These are phyloP conservation scores for Trichosporon sp. DNA, from an alignment of 1,284 basidiomycete species.

Conservation along the genomic window DNA sequence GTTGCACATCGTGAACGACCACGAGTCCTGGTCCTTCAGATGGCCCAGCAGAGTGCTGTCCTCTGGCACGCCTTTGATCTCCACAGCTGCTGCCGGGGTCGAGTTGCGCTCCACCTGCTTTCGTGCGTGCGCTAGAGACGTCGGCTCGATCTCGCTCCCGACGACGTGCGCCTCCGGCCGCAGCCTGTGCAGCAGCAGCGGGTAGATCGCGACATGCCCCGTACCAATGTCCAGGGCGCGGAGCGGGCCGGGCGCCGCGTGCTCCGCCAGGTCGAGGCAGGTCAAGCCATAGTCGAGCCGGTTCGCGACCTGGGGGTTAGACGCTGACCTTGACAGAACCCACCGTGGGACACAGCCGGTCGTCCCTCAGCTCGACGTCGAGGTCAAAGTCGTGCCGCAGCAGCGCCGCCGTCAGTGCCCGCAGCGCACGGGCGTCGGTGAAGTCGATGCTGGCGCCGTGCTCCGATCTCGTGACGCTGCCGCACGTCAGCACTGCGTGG, in stretches of 20 bases:
- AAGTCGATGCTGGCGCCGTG: conserved; percentile 60
- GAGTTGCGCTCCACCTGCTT: conserved; percentile 58
- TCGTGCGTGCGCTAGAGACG: conserved; percentile 58
- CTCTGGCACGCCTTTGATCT: background rate
- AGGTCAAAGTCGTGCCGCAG: conserved; percentile 69
- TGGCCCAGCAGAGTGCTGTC: background rate
- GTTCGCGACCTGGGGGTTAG: conserved; percentile 30
- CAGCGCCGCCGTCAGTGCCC: conserved; percentile 70
- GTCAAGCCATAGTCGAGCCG: conserved; percentile 73
- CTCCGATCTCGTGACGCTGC: conserved; percentile 22
- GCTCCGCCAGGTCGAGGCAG: conserved; percentile 58
- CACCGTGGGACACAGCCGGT: conserved; percentile 82
- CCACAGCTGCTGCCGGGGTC: conserved; percentile 36
- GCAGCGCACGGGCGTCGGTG: conserved; percentile 62
- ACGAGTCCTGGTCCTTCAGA: background rate
- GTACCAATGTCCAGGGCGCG: conserved; percentile 64
- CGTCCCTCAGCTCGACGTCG: conserved; percentile 59
- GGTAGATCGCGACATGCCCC: conserved; percentile 85
- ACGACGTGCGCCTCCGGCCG: conserved; percentile 59
- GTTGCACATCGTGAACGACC: conserved; percentile 79
- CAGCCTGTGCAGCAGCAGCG: conserved; percentile 64
- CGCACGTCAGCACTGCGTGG: background rate
- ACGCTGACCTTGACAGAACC: conserved; percentile 23
- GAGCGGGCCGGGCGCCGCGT: conserved; percentile 16
- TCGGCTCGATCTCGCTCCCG: conserved; percentile 65